Evolutionary conservation across 768 basidiomycete genomes (phyloP), one percentile per base, ranked within the genome.

Genomic region (Leucocoprinus leucothites): DNA sequence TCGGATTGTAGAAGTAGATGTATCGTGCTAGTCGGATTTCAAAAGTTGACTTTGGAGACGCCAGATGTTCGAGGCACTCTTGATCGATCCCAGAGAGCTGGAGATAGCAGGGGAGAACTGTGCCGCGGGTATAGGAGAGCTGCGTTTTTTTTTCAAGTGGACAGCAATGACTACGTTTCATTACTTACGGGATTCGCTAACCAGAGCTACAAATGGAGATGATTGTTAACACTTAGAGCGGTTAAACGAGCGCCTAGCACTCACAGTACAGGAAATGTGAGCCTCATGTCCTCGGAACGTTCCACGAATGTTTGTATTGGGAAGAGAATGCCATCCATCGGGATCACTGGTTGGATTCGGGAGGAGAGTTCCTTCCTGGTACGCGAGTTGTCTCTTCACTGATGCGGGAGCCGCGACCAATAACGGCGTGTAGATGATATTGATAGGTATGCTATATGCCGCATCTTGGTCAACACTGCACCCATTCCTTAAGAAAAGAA

Each of bases 101-200:
- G 9, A 67, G 42, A 45, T 61, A 67, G 44, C 63, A 64, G 4
- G 66, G 66, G 11, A 67, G 53, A 8, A 61, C 60, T 1, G 63
- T 63, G 11, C 63, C 64, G 3, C 64, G 56, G 18, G 66, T 65
- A 44, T 63, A 67, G 18, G 56, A 59, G 13, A 64, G 58, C 66
- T 67, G 18, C 21, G 34, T 24, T 6, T 2, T 2, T n/a, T 38
- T 21, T 21, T n/a, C 45, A 22, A 11, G 4, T 40, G 3, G 31
- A 6, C 45, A 40, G 14, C 4, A 11, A 19, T 13, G 14, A 28
- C 3, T 18, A 5, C 19, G 25, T n/a, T 7, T 2, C 14, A 8
- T 18, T 28, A 53, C 58, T 18, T 28, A 53, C 58, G 7, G 67
- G 67, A 6, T 54, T 58, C 2, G 66, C 66, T 16, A 67, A 50